phyloP scores from a whole-genome alignment of 2,329 filamentous ascomycete genomes.

The Monosporascus sp. region DNA sequence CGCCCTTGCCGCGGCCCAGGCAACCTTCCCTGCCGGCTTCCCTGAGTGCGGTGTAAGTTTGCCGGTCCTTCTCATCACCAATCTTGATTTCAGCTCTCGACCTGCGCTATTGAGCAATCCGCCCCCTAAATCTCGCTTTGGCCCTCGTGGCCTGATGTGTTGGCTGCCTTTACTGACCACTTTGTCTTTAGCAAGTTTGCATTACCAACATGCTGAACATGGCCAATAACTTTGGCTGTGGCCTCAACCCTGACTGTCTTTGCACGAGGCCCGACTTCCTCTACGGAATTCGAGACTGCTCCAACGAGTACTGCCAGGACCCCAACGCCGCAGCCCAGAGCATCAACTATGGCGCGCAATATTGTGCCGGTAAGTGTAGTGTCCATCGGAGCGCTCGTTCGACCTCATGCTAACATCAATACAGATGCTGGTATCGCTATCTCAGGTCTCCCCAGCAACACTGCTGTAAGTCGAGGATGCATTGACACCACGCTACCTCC shows the following conservation, averaged over 20 bases:
- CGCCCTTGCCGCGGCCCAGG: slow-evolving; percentile 36
- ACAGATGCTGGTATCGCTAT: slow-evolving; percentile 16
- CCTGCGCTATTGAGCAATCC: neutral
- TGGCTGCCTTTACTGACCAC: neutral
- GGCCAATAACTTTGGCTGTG: slow-evolving; percentile 41
- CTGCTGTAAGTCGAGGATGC: neutral
- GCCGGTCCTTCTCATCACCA: neutral
- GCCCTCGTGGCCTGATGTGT: neutral
- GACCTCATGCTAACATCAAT: slow-evolving; percentile 1
- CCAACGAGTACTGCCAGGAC: slow-evolving; percentile 18
- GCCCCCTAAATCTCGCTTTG: too few species aligned
- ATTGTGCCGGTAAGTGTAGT: slow-evolving; percentile 22
- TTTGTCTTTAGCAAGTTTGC: slow-evolving; percentile 38
- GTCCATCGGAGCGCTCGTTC: neutral
- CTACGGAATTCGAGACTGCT: slow-evolving; percentile 31
- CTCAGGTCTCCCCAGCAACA: slow-evolving; percentile 1
- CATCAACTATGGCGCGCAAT: slow-evolving; percentile 23
- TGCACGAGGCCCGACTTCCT: slow-evolving; percentile 36
- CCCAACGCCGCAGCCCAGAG: slow-evolving; percentile 12
- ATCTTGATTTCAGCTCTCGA: neutral
- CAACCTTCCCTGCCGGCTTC: slow-evolving; percentile 33
- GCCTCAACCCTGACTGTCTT: slow-evolving; percentile 33
- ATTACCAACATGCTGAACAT: slow-evolving; percentile 46
- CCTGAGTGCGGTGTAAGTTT: slow-evolving; percentile 50
- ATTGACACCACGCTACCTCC: too few species aligned